Evolutionary conservation across 1,284 basidiomycete genomes (phyloP).

Genomic region (Boletus semigastroideus): DNA sequence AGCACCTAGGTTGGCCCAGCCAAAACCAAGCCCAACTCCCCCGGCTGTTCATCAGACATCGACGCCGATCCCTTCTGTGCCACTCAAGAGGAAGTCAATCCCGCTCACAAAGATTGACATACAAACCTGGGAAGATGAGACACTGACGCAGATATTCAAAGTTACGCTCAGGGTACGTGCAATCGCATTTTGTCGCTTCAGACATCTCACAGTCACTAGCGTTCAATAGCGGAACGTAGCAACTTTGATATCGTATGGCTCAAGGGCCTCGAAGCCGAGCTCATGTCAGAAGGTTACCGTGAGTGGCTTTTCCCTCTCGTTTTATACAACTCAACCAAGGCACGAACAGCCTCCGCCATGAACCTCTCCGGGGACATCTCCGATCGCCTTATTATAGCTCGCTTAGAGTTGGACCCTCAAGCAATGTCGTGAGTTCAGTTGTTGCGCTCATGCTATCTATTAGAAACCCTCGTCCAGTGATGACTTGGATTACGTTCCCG

Average conservation of each 20-base stretch:
- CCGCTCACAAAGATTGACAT: constrained; percentile 52
- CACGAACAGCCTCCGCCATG: constrained; percentile 28
- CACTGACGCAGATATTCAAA: constrained; percentile 67
- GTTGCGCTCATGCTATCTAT: neutral
- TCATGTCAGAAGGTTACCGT: constrained; percentile 66
- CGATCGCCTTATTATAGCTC: constrained; percentile 83
- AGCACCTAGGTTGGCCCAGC: constrained; percentile 31
- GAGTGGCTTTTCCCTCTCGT: constrained; percentile 27
- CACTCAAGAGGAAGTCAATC: constrained; percentile 47
- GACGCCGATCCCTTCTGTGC: constrained; percentile 28
- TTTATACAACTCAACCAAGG: constrained; percentile 2
- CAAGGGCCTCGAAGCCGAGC: constrained; percentile 72
- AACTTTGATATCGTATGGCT: constrained; percentile 83
- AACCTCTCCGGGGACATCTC: constrained; percentile 57
- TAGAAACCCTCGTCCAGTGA: constrained; percentile 47
- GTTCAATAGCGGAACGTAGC: constrained; percentile 65
- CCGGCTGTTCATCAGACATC: constrained; percentile 11
- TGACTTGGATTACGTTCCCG: constrained; percentile 77
- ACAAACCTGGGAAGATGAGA: constrained; percentile 71
- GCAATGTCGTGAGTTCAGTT: constrained; percentile 63
- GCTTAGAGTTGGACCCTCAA: constrained; percentile 81
- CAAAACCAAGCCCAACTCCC: constrained; percentile 34
- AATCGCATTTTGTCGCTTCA: neutral
- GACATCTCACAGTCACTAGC: constrained; percentile 41
- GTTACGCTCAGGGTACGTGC: constrained; percentile 75